These are phyloP conservation scores for Rhynchospora breviuscula DNA, from an alignment of 176 grass and related monocot species.

Conservation along the genomic window DNA sequence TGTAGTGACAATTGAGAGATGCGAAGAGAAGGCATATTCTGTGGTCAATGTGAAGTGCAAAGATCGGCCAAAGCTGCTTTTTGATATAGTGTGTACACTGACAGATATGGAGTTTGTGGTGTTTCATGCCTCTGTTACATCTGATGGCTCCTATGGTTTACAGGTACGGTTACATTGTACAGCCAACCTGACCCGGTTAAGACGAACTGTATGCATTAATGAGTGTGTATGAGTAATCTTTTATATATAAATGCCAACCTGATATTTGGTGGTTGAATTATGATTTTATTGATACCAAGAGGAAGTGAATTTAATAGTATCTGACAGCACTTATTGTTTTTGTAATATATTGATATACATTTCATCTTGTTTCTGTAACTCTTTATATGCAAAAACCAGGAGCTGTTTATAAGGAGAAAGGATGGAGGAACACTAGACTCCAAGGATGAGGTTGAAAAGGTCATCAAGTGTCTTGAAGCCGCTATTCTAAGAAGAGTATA, in stretches of 20 bases:
- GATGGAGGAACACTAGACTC: constrained; percentile 60
- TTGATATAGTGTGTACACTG: constrained; percentile 95
- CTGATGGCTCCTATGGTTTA: constrained; percentile 56
- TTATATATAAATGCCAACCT: background rate
- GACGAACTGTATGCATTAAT: background rate
- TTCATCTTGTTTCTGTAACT: background rate
- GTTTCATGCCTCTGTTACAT: constrained; percentile 79
- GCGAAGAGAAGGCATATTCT: constrained; percentile 87
- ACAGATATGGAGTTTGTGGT: constrained; percentile 96
- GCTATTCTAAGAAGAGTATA: constrained; percentile 90
- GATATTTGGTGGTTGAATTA: background rate
- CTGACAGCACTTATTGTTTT: background rate
- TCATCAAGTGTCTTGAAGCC: constrained; percentile 84
- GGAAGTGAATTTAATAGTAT: background rate
- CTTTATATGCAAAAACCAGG: constrained; percentile 28
- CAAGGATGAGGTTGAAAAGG: constrained; percentile 60
- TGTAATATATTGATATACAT: background rate
- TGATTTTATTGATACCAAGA: background rate
- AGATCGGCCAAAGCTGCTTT: constrained; percentile 81
- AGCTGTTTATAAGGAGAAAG: constrained; percentile 83
- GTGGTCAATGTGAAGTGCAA: constrained; percentile 80
- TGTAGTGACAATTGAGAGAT: constrained; percentile 60
- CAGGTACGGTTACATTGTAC: constrained; percentile 41
- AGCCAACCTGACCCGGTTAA: background rate
- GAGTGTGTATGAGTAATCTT: background rate